Percentiles rank a stretch among this genome's conserved stretches.
phyloP scores from a whole-genome alignment of 306 rosid species.

The Dryas octopetala region DNA sequence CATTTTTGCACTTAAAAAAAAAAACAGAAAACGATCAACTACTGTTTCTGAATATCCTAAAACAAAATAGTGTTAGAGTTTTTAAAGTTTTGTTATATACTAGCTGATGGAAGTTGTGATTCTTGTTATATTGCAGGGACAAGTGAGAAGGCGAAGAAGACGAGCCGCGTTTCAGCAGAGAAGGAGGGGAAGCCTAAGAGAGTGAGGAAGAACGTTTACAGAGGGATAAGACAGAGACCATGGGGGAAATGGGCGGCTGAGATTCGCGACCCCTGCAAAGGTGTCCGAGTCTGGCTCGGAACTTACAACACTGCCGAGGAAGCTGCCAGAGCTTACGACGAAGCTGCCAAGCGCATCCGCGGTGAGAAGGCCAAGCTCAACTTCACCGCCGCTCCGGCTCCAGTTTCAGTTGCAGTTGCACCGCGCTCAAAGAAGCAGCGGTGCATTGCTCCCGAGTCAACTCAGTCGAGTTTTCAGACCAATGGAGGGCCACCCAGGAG shows the following conservation, averaged over 20 bases:
- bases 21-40: no score
- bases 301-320: constrained; percentile 83
- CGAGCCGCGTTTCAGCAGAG: neutral
- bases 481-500: no score
- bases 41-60: no score
- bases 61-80: no score
- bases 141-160: constrained; percentile 10
- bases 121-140: neutral
- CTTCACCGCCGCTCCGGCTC: constrained; percentile 21
- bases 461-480: neutral
- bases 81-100: no score
- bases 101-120: no score
- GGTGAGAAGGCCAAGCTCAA: constrained; percentile 95
- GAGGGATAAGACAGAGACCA: constrained; percentile 93
- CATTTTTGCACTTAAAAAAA: no score
- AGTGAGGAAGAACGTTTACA: constrained; percentile 64
- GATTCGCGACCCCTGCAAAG: constrained; percentile 90
- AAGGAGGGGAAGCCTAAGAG: neutral
- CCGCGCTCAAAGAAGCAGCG: constrained; percentile 42
- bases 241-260: constrained; percentile 99
- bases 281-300: constrained; percentile 93
- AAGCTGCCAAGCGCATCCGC: constrained; percentile 81
- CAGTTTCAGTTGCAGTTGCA: neutral
- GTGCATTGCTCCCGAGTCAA: constrained; percentile 28
- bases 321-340: constrained; percentile 84